Base-by-base conservation (phyloP, 805 yeast genomes). In the Pichia eremophila region DNA sequence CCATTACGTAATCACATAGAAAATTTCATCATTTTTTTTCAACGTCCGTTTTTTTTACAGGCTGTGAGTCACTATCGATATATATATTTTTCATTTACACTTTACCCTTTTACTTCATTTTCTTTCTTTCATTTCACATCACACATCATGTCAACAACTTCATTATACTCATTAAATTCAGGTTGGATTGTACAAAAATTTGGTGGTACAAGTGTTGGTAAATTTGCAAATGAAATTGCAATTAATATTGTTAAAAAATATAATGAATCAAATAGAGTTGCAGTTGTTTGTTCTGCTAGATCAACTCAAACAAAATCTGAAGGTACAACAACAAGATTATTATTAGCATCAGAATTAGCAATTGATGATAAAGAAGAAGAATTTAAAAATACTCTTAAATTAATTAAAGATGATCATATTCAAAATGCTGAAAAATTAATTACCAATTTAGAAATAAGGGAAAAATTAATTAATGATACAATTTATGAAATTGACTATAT, bases 151-250 rank as follows among this genome's bases (percentile, higher is more conserved):
- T 58, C 59, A 14, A 53, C 58, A 17, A 52, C 52, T 17, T 59
- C 65, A 7, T 51, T 58, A 31, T 42, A 56, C 12, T 58, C 63
- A 5, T 41, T 56, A 7, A 48, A 53, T 6, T 41, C 58, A 2
- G 77, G 77, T 17, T 83, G 91, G 90, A 65, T 85, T 4, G 85
- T 93, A 8, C 99, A 93, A 65, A 93, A 93, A 66, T 93, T 87
- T 60, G 99, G 99, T 43, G 99, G 99, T 46, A 93, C 99, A 15
- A 82, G 93, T 42, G 96, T 93, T 32, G 99, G 99, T 22, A 93
- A 93, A 64, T 90, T 93, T 65, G 86, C 96, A 10, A 80, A 75
- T 45, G 77, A 83, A 54, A 93, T 93, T 47, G 89, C 88, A 28
- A 84, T 85, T 50, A 86, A 88, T 54, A 88, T 93, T 43, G 85